Base-by-base conservation (phyloP, 495 filamentous ascomycete genomes). In the Copromyces sp. region DNA sequence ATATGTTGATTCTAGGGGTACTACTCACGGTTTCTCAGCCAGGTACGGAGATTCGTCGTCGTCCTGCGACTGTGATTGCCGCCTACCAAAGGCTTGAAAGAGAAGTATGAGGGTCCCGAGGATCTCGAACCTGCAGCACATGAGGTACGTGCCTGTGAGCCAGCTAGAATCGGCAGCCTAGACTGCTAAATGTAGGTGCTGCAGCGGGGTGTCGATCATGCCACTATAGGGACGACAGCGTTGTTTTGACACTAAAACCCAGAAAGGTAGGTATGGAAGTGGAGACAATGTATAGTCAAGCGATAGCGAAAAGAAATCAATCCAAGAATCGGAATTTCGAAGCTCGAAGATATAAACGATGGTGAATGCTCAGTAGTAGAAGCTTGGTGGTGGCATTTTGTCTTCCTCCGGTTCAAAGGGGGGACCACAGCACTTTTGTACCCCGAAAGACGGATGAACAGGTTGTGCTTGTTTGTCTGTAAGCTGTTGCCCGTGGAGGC, bases 71-170 rank as follows among this genome's bases (percentile, higher is more conserved):
- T 29, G 37, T n/a, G 39, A 20, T 59, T 70, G 45, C 38, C 53
- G 38, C 11, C 42, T 37, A 16, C 59, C n/a, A 59, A 87, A 77
- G 69, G 81, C 78, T 74, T 85, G 83, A 73, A 81, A 71, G 70
- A 84, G 73, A 61, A 87, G 81, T 47, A 87, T 81, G 9, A 86
- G 75, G 68, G 81, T 84, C 59, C 84, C 85, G 45, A 87, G 77
- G 68, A 84, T 79, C 74, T 87, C 85, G 74, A 83, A 85, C 7
- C 85, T 84, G 78, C 85, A 87, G 71, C 79, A 81, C 79, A 81
- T 81, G 45, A 69, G 70, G 47, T 17, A 14, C 2, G 16, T 32
- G 53, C 24, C 12, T 37, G 35, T 61, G 53, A 32, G 53, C 53
- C 24, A 61, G 29, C 24, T 61, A 61, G 29, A 61, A 35, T 16